Evolutionary conservation across 305 asterid species (phyloP).

Genomic region (Fraxinus latifolia): DNA sequence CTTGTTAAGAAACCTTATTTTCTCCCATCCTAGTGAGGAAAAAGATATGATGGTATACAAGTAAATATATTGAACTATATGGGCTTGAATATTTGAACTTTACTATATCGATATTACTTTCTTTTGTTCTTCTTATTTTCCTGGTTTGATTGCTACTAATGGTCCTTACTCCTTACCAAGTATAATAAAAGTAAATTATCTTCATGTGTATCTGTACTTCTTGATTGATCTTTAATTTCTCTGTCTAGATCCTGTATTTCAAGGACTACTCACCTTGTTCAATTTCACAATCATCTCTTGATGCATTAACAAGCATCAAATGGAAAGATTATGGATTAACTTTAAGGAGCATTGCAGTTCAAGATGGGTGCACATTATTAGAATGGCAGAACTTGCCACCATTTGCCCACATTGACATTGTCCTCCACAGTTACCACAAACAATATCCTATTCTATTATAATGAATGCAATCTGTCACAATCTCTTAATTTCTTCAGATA

Average conservation of each 20-base stretch:
- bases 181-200: not conserved
- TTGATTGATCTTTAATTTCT: slow-evolving; percentile 22
- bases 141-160: not conserved
- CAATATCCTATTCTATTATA: slow-evolving; percentile 49
- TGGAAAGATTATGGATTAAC: slow-evolving; percentile 80
- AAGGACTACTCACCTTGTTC: slow-evolving; percentile 69
- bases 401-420: slow-evolving; percentile 52
- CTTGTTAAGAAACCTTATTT: not conserved
- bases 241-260: slow-evolving; percentile 57
- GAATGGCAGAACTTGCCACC: slow-evolving; percentile 87
- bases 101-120: not conserved
- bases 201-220: not conserved
- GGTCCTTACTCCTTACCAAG: slow-evolving; percentile 8
- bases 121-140: not conserved
- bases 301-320: slow-evolving; percentile 61
- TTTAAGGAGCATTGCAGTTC: slow-evolving; percentile 48
- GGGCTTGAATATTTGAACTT: not conserved
- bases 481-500: not conserved
- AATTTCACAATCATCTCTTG: slow-evolving; percentile 52
- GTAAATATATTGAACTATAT: not conserved
- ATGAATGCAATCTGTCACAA: slow-evolving; percentile 9
- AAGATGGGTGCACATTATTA: slow-evolving; percentile 50
- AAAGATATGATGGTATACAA: not conserved
- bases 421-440: slow-evolving; percentile 57
- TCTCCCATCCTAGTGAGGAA: not conserved